Base-by-base conservation (phyloP, 2,329 filamentous ascomycete genomes). In the Penicillium sp. region DNA sequence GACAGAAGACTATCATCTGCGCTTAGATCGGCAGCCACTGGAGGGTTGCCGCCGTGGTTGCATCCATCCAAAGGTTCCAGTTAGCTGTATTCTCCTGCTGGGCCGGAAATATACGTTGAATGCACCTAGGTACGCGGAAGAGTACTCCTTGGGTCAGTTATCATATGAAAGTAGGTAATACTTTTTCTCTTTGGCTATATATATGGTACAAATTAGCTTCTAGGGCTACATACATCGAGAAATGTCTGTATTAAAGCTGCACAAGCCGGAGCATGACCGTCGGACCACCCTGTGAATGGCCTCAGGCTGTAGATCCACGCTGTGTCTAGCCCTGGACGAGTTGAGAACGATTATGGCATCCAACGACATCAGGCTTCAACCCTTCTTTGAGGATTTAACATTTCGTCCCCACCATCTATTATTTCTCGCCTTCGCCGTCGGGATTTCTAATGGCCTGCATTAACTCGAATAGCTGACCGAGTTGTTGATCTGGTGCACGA, bases 401-500 rank as follows among this genome's bases (percentile, higher is more conserved):
- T 1, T 35, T 27, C 33, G 40, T 27, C 39, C 7, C 5, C 11
- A 19, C 41, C 13, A 2, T 27, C 54, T 58, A 61, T 60, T 62
- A 53, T 49, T 55, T 66, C 54, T 62, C 70, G 58, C 69, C 69
- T 51, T 70, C 69, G 11, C 66, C 81, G 60, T 79, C 77, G 6
- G 49, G 55, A 65, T 83, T 82, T 59, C 81, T 79, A 55, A 96
- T 96, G 2, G 91, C 86, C 74, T 90, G 85, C 92, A 97, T 96
- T 57, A 99, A 81, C 73, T 98, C 94, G 72, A 97, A 97, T 66
- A 99, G 79, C 76, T 99, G 95, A 1, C 89, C 91, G 54, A 98
- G 81, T 78, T 99, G 95, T 74, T 98, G 90, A 73, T 98, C 92
- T 96, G 33, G 13, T 27, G 54, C 18, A 62, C 2, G 14, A 54